Evolutionary conservation across 192 early-diverging fungal genomes (phyloP).

Genomic region (Podila verticillata): DNA sequence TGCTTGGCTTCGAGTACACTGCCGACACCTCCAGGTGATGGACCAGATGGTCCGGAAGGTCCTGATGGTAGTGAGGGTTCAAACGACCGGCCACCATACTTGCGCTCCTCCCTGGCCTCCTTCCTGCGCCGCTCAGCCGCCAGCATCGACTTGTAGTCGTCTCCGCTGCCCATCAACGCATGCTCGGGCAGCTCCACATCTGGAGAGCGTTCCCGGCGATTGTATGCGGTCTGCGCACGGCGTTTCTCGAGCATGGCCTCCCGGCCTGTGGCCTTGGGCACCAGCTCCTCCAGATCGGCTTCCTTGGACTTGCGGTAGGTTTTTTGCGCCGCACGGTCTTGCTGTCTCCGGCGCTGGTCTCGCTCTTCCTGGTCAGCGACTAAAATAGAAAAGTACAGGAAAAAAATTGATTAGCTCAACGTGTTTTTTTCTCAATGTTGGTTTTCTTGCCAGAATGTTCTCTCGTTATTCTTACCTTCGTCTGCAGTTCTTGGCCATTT

Average conservation of each 20-base stretch:
- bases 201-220: constrained; percentile 67
- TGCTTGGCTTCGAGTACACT: constrained; percentile 27
- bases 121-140: constrained; percentile 19
- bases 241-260: constrained; percentile 73
- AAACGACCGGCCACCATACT: background rate
- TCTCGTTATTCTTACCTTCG: constrained; percentile 33
- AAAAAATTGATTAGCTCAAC: background rate
- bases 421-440: background rate
- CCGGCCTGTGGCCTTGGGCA: constrained; percentile 70
- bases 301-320: constrained; percentile 60
- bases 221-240: constrained; percentile 65
- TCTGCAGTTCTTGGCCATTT: constrained; percentile 34
- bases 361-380: constrained; percentile 61
- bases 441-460: background rate
- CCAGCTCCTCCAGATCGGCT: constrained; percentile 69
- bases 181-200: constrained; percentile 71
- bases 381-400: constrained; percentile 1
- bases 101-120: constrained; percentile 26
- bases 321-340: constrained; percentile 53
- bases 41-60: background rate
- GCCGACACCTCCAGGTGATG: background rate
- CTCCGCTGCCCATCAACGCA: constrained; percentile 65
- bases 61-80: background rate
- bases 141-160: constrained; percentile 58
- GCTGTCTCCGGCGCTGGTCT: constrained; percentile 36